Conservation (phyloP, 2,329 filamentous ascomycete genomes). For the Scedosporium apiospermum region DNA sequence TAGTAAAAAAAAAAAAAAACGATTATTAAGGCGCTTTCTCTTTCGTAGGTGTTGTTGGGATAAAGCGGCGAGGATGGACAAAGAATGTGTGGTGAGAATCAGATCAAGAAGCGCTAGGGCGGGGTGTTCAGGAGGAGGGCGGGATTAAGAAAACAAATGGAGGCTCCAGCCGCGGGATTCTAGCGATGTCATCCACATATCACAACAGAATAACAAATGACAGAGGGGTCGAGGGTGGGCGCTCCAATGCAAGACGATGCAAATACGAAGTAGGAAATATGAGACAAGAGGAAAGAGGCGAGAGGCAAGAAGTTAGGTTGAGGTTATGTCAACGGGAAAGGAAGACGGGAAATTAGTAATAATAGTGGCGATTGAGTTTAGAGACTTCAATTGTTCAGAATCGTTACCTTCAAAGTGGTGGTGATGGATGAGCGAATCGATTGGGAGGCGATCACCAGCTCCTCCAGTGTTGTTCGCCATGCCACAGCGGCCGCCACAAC, state of each 20-base stretch:
- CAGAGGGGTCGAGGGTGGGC: too few relatives aligned
- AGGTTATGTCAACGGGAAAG: neutral
- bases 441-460: neutral
- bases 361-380: neutral
- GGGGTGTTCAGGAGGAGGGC: too few relatives aligned
- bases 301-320: neutral
- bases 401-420: neutral
- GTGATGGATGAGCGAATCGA: neutral
- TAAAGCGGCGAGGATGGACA: too few relatives aligned
- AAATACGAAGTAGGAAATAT: neutral
- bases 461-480: neutral
- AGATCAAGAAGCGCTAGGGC: too few relatives aligned
- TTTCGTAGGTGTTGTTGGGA: too few relatives aligned
- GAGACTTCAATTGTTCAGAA: neutral
- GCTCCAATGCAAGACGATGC: too few relatives aligned
- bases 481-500: too few relatives aligned
- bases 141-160: too few relatives aligned
- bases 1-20: neutral
- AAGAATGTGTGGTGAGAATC: too few relatives aligned
- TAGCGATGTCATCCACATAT: too few relatives aligned
- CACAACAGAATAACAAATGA: too few relatives aligned
- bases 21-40: neutral
- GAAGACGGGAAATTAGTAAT: neutral
- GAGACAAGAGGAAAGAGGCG: neutral
- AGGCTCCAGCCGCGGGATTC: too few relatives aligned